phyloP scores from a whole-genome alignment of 164 flowering plant genomes.

The Liquidambar formosana region DNA sequence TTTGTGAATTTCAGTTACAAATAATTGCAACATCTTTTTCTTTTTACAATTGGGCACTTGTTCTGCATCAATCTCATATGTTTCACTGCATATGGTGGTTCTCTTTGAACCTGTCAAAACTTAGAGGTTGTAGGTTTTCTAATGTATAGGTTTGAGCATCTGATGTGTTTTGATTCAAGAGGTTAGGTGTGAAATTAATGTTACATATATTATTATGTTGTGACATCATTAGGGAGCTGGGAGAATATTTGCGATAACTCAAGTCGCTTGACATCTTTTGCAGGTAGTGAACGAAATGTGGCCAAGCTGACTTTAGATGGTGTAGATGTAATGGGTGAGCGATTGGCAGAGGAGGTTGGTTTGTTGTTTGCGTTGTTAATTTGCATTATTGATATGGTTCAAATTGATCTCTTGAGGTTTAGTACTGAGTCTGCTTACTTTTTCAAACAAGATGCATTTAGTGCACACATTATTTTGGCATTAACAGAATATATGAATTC shows the following conservation, averaged over 20 bases:
- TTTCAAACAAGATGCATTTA: neutral
- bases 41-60: too few relatives aligned
- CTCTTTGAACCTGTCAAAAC: too few relatives aligned
- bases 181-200: too few relatives aligned
- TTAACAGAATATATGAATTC: constrained; percentile 4
- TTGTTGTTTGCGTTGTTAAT: neutral
- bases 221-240: neutral
- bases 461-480: neutral
- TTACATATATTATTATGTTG: too few relatives aligned
- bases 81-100: too few relatives aligned
- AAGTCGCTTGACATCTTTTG: constrained; percentile 17
- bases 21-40: too few relatives aligned
- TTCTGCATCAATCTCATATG: too few relatives aligned
- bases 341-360: constrained; percentile 86
- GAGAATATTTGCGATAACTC: neutral
- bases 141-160: too few relatives aligned
- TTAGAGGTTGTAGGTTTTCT: too few relatives aligned
- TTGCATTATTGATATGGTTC: neutral
- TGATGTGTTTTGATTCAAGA: too few relatives aligned
- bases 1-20: too few relatives aligned
- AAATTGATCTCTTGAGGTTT: neutral
- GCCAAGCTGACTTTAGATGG: constrained; percentile 78
- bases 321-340: constrained; percentile 95
- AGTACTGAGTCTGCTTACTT: neutral
- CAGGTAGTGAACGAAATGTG: constrained; percentile 86